Evolutionary conservation across 2,329 filamentous ascomycete genomes (phyloP).

Genomic region (Xylariaceae sp.): DNA sequence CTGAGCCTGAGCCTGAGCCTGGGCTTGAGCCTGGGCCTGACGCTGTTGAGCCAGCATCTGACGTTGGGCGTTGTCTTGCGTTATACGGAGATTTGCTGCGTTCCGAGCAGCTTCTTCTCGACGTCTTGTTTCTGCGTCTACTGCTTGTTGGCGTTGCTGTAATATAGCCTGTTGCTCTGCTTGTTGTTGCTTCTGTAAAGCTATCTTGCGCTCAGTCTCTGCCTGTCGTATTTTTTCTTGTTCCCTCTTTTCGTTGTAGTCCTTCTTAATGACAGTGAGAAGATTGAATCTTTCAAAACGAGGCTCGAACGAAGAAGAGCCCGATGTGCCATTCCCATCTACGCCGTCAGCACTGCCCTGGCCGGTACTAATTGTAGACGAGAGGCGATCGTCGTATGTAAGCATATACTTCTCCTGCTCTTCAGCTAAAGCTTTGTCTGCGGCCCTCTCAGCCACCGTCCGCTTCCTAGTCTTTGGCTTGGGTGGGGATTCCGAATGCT

Average conservation of each 20-base stretch:
- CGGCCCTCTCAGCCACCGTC: slow-evolving; percentile 89
- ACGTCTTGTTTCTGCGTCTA: slow-evolving; percentile 29
- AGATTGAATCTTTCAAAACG: slow-evolving; percentile 90
- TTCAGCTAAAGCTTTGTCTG: slow-evolving; percentile 86
- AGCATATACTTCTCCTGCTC: slow-evolving; percentile 92
- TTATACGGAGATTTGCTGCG: slow-evolving; percentile 8
- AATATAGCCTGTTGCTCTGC: slow-evolving; percentile 37
- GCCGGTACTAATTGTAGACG: slow-evolving; percentile 54
- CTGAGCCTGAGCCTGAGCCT: slow-evolving; percentile 4
- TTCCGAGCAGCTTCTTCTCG: slow-evolving; percentile 20
- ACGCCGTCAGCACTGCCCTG: slow-evolving; percentile 55
- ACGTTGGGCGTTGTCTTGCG: slow-evolving; percentile 14
- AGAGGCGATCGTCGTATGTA: slow-evolving; percentile 77
- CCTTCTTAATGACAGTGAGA: slow-evolving; percentile 75
- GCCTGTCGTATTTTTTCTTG: slow-evolving; percentile 68
- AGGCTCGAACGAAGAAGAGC: slow-evolving; percentile 71
- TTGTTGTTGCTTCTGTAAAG: slow-evolving; percentile 43
- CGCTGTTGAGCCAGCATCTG: slow-evolving; percentile 15
- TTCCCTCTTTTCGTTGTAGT: slow-evolving; percentile 72
- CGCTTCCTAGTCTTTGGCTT: slow-evolving; percentile 86
- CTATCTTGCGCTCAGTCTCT: slow-evolving; percentile 53
- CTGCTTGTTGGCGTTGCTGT: slow-evolving; percentile 29
- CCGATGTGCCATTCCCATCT: slow-evolving; percentile 70
- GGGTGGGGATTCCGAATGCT: slow-evolving; percentile 72
- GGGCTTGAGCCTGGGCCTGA: slow-evolving; percentile 7